phyloP scores from a whole-genome alignment of 495 filamentous ascomycete species.

The Filosporella fistucella region DNA sequence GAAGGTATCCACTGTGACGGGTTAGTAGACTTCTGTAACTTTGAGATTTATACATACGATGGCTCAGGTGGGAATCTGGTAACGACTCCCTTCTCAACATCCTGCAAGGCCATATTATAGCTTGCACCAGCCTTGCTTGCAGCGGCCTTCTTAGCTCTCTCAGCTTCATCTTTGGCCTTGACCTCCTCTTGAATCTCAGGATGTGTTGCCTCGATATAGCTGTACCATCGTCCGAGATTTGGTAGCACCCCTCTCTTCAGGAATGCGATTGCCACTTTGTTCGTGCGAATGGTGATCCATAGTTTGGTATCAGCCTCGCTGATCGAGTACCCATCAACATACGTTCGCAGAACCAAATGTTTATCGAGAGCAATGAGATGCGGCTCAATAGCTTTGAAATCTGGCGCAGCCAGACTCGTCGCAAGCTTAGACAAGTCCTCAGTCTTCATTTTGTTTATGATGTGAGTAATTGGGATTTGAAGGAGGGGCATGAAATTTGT shows the following conservation, averaged over 20 bases:
- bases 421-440: conserved; percentile 44
- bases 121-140: conserved; percentile 78
- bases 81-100: conserved; percentile 88
- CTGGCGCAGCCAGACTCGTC: conserved; percentile 49
- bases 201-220: conserved; percentile 75
- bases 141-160: conserved; percentile 67
- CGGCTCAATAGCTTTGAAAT: conserved; percentile 80
- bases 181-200: conserved; percentile 57
- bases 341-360: conserved; percentile 80
- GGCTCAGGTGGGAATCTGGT: conserved; percentile 95
- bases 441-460: conserved; percentile 37
- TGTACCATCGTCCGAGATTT: conserved; percentile 87
- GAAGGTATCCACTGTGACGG: conserved; percentile 60
- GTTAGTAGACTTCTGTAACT: conserved; percentile 4
- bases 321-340: conserved; percentile 77
- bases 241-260: conserved; percentile 72
- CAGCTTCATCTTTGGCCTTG: conserved; percentile 52
- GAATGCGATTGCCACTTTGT: conserved; percentile 76
- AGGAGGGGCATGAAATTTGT: conserved; percentile 3
- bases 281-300: conserved; percentile 81
- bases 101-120: conserved; percentile 85
- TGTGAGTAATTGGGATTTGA: conserved; percentile 4
- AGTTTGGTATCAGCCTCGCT: conserved; percentile 75
- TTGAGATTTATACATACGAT: conserved; percentile 52
- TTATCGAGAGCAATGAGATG: conserved; percentile 73